Conservation (phyloP, 2,329 filamentous ascomycete species). For the Aspergillus sp. region DNA sequence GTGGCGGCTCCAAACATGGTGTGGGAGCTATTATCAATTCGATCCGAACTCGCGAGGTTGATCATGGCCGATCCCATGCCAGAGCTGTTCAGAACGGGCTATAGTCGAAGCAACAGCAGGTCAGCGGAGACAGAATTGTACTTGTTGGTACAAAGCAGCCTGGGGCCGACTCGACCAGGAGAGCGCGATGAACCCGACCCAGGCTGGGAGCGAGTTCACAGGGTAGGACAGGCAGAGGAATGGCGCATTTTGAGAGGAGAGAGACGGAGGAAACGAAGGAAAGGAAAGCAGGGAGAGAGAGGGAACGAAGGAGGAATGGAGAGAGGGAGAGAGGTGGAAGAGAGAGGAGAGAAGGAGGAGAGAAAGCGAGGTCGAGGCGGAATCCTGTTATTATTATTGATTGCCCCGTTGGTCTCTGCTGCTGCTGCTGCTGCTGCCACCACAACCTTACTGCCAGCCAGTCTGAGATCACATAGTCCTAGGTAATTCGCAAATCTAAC, state of each 20-base stretch:
- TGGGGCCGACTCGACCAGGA: neutral
- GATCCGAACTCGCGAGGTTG: neutral
- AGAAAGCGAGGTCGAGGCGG: conserved; percentile 3
- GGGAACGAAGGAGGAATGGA: conserved; percentile 5
- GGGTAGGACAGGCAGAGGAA: conserved; percentile 3
- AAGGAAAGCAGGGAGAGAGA: conserved; percentile 6
- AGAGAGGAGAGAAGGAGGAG: conserved; percentile 1
- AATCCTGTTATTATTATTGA: no score
- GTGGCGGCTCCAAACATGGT: neutral
- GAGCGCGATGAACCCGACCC: conserved; percentile 7
- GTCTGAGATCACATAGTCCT: no score
- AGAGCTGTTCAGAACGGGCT: neutral
- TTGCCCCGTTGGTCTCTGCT: no score
- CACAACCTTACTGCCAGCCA: no score
- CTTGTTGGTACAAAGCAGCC: neutral
- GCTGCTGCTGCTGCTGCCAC: no score
- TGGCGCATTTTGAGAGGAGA: conserved; percentile 6
- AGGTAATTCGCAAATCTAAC: no score
- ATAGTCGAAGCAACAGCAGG: neutral
- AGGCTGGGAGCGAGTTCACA: conserved; percentile 9
- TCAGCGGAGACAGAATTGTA: conserved; percentile 1
- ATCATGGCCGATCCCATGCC: neutral
- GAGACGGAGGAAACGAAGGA: conserved; percentile 4
- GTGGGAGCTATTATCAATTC: neutral
- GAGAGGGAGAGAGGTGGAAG: conserved; percentile 2